Conservation (phyloP, 768 basidiomycete species). For the Russula vinacea region DNA sequence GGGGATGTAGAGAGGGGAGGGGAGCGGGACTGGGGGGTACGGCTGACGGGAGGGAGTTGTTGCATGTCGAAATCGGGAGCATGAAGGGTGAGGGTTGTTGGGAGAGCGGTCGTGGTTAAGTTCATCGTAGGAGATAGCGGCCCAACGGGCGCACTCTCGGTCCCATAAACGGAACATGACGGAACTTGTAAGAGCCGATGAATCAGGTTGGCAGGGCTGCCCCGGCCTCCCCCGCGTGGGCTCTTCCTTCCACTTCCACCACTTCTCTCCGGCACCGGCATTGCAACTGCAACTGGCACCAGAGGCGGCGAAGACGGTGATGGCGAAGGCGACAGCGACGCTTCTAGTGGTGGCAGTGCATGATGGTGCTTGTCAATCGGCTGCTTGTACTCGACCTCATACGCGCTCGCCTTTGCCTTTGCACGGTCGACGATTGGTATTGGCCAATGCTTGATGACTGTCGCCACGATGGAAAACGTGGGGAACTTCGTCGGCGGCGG, state of each 20-base stretch:
- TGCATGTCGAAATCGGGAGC: conserved; percentile 82
- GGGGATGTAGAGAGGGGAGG: conserved; percentile 5
- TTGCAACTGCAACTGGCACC: conserved; percentile 11
- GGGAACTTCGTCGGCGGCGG: conserved; percentile 3
- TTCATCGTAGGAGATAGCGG: conserved; percentile 48
- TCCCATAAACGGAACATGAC: conserved; percentile 27
- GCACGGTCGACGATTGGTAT: conserved; percentile 43
- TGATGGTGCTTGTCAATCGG: conserved; percentile 33
- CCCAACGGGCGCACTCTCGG: conserved; percentile 45
- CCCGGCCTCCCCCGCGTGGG: conserved; percentile 15
- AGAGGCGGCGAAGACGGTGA: conserved; percentile 24
- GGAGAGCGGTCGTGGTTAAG: conserved; percentile 46
- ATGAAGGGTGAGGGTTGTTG: conserved; percentile 75
- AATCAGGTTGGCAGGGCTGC: conserved; percentile 4
- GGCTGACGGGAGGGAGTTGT: conserved; percentile 46
- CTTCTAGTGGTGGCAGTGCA: conserved; percentile 6
- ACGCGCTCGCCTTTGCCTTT: conserved; percentile 51
- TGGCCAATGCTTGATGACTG: conserved; percentile 73
- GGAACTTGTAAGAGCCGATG: conserved; percentile 25
- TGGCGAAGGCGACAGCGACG: conserved; percentile 33
- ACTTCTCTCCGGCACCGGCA: background rate
- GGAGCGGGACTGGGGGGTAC: conserved; percentile 31
- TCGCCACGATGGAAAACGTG: conserved; percentile 22
- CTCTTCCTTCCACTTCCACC: conserved; percentile 12
- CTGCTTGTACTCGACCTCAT: conserved; percentile 34